Base-by-base conservation (phyloP, 2,329 filamentous ascomycete genomes). In the Phyllosticta ampelicida region DNA sequence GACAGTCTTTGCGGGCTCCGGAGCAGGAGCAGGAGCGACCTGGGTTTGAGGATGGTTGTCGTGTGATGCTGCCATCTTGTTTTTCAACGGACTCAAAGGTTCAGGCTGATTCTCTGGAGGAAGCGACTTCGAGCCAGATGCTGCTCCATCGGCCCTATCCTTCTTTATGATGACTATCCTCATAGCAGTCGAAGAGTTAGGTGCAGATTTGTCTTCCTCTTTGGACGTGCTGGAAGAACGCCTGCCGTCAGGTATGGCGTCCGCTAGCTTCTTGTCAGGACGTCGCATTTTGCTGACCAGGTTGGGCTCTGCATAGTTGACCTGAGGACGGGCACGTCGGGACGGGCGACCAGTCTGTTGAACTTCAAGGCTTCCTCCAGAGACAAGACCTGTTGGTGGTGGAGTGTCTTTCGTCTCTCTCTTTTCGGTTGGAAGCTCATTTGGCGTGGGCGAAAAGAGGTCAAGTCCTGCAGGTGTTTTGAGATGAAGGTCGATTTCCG, bases 301-400 rank as follows among this genome's bases (percentile, higher is more conserved):
- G 53, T 70, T 77, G 1, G 77, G 77, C 61, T 78, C 76, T 11
- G 77, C 75, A 60, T 78, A 78, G 65, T 74, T 78, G 53, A 78
- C 75, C 30, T 74, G 71, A 18, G 74, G 67, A 21, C 77, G 70
- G 13, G 75, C 75, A 60, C 77, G 70, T 19, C 77, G 69, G 11
- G 75, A 75, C 60, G 76, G 71, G 58, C 77, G 70, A 13, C 44
- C 26, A 1, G 23, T 52, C 29, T 48, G 23, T 20, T 26, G 16
- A 3, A 36, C 20, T 11, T 54, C 57, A 2, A 53, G 29, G 23
- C 44, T 55, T n/a, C 20, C 30, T 11, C 48, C 19, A 26, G 56
- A 28, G 16, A 21, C 21, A 18, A 53, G 29, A 18, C 49, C 48
- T 19, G 30, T 29, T 1, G 51, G 49, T 3, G 58, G 54, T 9